These are phyloP conservation scores for Spathaspora passalidarum DNA, from an alignment of 805 yeast genomes.

Conservation along the genomic window DNA sequence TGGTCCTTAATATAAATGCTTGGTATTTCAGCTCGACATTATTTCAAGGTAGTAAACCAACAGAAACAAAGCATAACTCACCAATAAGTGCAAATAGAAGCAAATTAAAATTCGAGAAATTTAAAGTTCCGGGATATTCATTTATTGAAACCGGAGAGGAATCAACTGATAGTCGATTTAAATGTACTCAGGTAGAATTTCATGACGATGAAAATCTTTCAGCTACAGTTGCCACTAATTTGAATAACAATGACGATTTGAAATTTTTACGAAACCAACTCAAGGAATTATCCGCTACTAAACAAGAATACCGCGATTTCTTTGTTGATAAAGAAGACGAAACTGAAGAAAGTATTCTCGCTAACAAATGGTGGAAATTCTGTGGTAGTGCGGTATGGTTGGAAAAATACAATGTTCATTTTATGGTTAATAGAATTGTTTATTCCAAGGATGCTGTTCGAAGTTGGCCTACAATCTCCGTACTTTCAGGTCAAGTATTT, in stretches of 20 bases:
- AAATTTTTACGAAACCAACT: slow-evolving; percentile 11
- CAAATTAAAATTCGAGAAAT: not conserved
- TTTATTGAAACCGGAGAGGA: slow-evolving; percentile 3
- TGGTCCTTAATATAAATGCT: not conserved
- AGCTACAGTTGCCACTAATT: not conserved
- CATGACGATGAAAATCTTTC: not conserved
- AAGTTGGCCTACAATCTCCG: slow-evolving; percentile 22
- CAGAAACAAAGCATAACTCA: not conserved
- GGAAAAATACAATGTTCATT: slow-evolving; percentile 26
- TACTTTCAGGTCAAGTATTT: slow-evolving; percentile 20
- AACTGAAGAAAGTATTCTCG: slow-evolving; percentile 10
- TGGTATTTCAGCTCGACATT: not conserved
- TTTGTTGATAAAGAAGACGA: slow-evolving; percentile 12
- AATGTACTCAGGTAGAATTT: slow-evolving; percentile 4
- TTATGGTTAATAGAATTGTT: slow-evolving; percentile 25
- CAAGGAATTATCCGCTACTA: slow-evolving; percentile 4
- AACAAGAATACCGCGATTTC: slow-evolving; percentile 9
- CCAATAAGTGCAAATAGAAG: not conserved
- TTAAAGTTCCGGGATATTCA: not conserved
- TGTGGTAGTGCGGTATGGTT: slow-evolving; percentile 23
- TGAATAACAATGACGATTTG: slow-evolving; percentile 6
- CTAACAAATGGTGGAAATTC: slow-evolving; percentile 13
- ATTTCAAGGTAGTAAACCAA: not conserved
- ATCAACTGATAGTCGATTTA: not conserved
- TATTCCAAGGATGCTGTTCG: slow-evolving; percentile 18